Evolutionary conservation across 2,329 filamentous ascomycete species (phyloP), one percentile per base, ranked within the genome.

Genomic region (Lomentospora prolificans): DNA sequence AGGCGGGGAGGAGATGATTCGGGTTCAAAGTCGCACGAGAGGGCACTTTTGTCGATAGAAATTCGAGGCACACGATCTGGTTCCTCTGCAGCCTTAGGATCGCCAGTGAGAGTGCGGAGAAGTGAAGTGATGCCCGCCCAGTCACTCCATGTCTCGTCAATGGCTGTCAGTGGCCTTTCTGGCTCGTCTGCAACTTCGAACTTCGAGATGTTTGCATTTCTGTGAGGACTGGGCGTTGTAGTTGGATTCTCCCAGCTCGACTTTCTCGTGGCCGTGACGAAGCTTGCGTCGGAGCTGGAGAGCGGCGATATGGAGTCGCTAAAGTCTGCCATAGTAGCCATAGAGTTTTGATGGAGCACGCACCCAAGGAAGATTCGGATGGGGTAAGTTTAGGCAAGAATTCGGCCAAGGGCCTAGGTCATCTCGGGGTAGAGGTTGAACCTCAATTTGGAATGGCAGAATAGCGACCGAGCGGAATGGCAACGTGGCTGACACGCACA

Each of bases 31-130:
- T n/a, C n/a, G n/a, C n/a, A n/a, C n/a, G n/a, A n/a, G 36, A 63
- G 57, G 27, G 57, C 41, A 8, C 55, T 50, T 25, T 59, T 59
- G n/a, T 66, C 61, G 57, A 66, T 56, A 41, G 64, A 63, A 51
- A 69, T 60, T 36, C 59, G 63, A 22, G 67, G 63, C 31, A 50
- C 48, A 60, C 52, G 55, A 60, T 61, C 46, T 56, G 17, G 10
- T 12, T 57, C 41, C 10, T 55, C 52, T 28, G 46, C 10, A 8
- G 54, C 19, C n/a, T 55, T 55, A 4, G 30, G 27, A 8, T 50
- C 53, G 4, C 27, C 17, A 6, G 25, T 33, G 41, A 55, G 41
- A 8, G 41, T 50, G 6, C 24, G 27, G 14, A 54, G 4, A 24
- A 44, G 33, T n/a, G 52, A 54, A 44, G 52, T 31, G 19, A 54